Evolutionary conservation across 2,329 filamentous ascomycete species (phyloP), one percentile per base, ranked within the genome.

Genomic region (Trichoderma endophyticum): DNA sequence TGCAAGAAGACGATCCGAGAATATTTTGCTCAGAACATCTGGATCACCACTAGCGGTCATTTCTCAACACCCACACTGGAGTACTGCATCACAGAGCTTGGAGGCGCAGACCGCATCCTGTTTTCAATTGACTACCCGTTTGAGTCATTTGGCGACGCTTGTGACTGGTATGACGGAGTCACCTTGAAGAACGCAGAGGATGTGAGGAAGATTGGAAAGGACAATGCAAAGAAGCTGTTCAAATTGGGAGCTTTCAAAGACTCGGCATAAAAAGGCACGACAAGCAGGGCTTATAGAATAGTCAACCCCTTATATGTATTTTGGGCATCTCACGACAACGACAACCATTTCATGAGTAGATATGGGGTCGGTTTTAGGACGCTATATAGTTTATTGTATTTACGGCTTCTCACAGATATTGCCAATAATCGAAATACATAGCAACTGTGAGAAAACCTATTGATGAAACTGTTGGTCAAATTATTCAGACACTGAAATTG

Each of bases 1-100:
- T 87, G 85, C 79, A 83, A 87, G 79, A 83, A 84, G 79, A 84
- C 82, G 0, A 82, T 85, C 74, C 81, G 81, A 24, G 83, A 88
- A 21, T 89, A 89, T 78, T 89, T 89, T 78, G 81, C 80, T 26
- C 74, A 83, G 51, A 89, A 89, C 77, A 80, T 89, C 71, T 89
- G 85, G 85, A 84, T 89, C 74, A 89, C 87, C 4, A 89, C 87
- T 0, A 84, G 82, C 70, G 87, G 87, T 0, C 85, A 89, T 76
- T 89, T 89, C 75, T 88, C 84, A 0, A 88, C 86, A 0, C 78
- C 83, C 1, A 86, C 86, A 1, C 77, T 89, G 59, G 81, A 87
- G 73, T 88, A 83, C 67, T 84, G 83, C 60, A 80, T 86, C 24
- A 80, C 81, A 24, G 82, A 87, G 74, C 79, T 89, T 32, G 83